These are phyloP conservation scores for Pyrus betulifolia DNA, from an alignment of 306 rosid species.

Conservation along the genomic window DNA sequence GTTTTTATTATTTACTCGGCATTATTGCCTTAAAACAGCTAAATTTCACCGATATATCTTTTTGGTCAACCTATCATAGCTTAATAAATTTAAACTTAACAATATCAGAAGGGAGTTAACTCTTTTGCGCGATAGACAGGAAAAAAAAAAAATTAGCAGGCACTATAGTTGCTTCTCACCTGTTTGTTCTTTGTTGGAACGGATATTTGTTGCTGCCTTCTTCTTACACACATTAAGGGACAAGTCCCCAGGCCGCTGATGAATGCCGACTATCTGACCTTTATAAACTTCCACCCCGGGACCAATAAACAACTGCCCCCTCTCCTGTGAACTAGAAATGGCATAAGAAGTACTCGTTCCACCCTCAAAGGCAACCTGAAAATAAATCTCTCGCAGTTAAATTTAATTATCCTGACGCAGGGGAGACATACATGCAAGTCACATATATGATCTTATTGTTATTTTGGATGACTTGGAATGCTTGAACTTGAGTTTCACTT, in stretches of 20 bases:
- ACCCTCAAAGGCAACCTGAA: slow-evolving; percentile 94
- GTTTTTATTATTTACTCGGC: not conserved
- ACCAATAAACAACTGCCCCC: slow-evolving; percentile 85
- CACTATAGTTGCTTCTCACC: slow-evolving; percentile 43
- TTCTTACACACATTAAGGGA: slow-evolving; percentile 90
- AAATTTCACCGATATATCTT: not conserved
- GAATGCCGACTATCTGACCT: slow-evolving; percentile 94
- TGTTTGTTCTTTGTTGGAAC: slow-evolving; percentile 89
- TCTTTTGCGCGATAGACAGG: not conserved
- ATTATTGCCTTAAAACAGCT: not conserved
- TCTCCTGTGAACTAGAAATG: slow-evolving; percentile 79
- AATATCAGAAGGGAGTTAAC: not conserved
- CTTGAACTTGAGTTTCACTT: not conserved
- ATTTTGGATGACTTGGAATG: not conserved
- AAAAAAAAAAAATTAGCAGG: not conserved
- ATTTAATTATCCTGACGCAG: not conserved
- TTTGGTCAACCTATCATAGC: not conserved
- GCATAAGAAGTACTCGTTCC: slow-evolving; percentile 92
- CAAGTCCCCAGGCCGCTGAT: slow-evolving; percentile 94
- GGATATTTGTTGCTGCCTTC: slow-evolving; percentile 92
- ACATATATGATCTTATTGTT: not conserved
- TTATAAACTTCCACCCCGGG: slow-evolving; percentile 81
- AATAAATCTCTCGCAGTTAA: slow-evolving; percentile 12
- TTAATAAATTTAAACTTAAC: not conserved
- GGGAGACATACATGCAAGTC: not conserved